A percentile compares a stretch with the other conserved stretches of the same genome.
These are phyloP conservation scores for Cytospora chrysosperma DNA, from an alignment of 2,329 filamentous ascomycete genomes.

Conservation along the genomic window DNA sequence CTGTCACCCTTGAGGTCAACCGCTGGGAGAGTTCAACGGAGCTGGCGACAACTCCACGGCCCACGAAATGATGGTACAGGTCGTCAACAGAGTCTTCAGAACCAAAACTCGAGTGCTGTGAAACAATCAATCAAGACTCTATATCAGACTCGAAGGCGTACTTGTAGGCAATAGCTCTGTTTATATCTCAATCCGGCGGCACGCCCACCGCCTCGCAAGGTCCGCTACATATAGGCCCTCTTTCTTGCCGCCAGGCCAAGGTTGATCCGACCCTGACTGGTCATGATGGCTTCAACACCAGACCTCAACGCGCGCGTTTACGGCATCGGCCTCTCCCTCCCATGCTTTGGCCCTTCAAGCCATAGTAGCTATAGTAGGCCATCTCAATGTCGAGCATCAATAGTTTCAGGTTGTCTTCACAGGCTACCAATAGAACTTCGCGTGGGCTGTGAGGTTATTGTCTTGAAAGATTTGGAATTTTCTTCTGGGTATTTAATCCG, in stretches of 20 bases:
- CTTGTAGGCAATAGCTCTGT: not conserved
- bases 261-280: constrained; percentile 7
- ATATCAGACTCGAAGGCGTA: not conserved
- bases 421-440: constrained; percentile 9
- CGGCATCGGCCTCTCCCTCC: not conserved
- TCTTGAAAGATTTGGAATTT: constrained; percentile 1
- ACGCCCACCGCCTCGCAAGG: constrained; percentile 5
- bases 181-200: constrained; percentile 5
- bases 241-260: constrained; percentile 16
- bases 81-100: not conserved
- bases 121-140: not conserved
- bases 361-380: constrained; percentile 6
- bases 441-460: not conserved
- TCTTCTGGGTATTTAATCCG: constrained; percentile 14
- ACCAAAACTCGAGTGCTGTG: not conserved
- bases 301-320: constrained; percentile 22
- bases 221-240: not conserved
- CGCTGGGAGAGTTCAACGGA: not conserved
- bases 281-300: constrained; percentile 20
- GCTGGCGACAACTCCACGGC: not conserved
- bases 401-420: constrained; percentile 1
- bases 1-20: not conserved
- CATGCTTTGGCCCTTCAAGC: not conserved
- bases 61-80: not conserved
- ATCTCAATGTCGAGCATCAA: not conserved